Base-by-base conservation (phyloP, 1,284 basidiomycete species). In the Irpex sp. region DNA sequence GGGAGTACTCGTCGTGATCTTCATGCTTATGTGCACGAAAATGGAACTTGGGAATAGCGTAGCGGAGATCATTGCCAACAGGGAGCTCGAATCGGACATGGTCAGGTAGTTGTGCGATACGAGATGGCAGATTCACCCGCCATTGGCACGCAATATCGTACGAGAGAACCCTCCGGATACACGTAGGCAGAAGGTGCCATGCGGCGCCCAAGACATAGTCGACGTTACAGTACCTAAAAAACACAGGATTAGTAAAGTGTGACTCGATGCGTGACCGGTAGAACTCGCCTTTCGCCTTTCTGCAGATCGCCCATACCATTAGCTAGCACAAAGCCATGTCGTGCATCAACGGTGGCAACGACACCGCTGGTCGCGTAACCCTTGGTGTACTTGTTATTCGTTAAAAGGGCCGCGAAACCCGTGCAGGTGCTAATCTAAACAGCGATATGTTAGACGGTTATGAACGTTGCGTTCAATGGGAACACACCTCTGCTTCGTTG, bases 251-350 rank as follows among this genome's bases (percentile, higher is more conserved):
- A 23, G 23, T 23, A 16, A 19, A 39, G 58, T 18, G n/a, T 33
- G 4, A 21, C 28, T 12, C 47, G 42, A 12, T 16, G 16, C 39
- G 23, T 23, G 39, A 16, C 39, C 9, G 23, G 23, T 23, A 23
- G 23, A 23, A 42, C 48, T 2, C 36, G 69, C 68, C 66, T 28
- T 58, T 72, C 70, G 4, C 69, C 70, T 33, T 65, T 64, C 59
- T 71, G 68, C 4, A 72, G 60, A 58, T 72, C 68, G 6, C 67
- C 68, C 0, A 69, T 58, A 1, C 66, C 67, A 37, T 65, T 68
- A 2, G 65, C 63, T 0, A 64, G 64, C 23, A 68, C 63, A 54
- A 70, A 63, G 9, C 61, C 65, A 58, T 72, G 71, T 0, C 67
- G 67, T 6, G 66, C 56, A 56, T 68, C 70, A 2, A 66, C 58